Conservation (phyloP, 306 rosid species). For the Trichosanthes truncata region DNA sequence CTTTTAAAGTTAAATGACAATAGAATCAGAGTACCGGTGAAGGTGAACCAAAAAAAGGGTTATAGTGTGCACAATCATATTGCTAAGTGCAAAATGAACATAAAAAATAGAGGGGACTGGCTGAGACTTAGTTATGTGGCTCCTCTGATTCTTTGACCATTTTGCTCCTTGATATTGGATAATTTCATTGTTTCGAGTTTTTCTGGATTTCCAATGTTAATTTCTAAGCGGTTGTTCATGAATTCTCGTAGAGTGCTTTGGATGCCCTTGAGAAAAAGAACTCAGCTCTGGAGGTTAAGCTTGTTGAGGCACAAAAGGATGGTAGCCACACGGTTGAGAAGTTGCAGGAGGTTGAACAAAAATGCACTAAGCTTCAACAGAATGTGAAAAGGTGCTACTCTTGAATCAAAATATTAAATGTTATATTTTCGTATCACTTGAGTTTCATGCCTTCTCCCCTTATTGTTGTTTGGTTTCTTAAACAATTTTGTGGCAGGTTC, state of each 20-base stretch:
- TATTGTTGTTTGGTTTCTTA: background rate
- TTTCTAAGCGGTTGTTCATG: constrained; percentile 1
- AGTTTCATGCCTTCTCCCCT: background rate
- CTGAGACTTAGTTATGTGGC: background rate
- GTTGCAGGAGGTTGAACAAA: constrained; percentile 53
- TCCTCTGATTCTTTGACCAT: background rate
- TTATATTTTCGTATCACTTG: background rate
- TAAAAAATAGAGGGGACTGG: background rate
- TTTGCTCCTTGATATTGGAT: background rate
- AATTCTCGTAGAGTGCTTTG: constrained; percentile 46
- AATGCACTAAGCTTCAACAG: constrained; percentile 60
- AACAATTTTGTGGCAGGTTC: background rate
- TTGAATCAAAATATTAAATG: background rate
- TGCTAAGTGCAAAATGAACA: background rate
- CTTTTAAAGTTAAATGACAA: background rate
- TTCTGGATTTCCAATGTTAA: background rate
- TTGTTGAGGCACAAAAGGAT: constrained; percentile 44
- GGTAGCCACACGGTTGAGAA: constrained; percentile 38
- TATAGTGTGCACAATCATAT: background rate
- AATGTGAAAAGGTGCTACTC: constrained; percentile 51
- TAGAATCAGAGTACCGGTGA: background rate
- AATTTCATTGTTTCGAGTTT: background rate
- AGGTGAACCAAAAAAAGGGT: background rate
- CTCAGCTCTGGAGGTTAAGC: constrained; percentile 41
- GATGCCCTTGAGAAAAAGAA: constrained; percentile 62